These are phyloP conservation scores for Cystobasidium tubakii DNA, from an alignment of 768 basidiomycete species.

Conservation along the genomic window DNA sequence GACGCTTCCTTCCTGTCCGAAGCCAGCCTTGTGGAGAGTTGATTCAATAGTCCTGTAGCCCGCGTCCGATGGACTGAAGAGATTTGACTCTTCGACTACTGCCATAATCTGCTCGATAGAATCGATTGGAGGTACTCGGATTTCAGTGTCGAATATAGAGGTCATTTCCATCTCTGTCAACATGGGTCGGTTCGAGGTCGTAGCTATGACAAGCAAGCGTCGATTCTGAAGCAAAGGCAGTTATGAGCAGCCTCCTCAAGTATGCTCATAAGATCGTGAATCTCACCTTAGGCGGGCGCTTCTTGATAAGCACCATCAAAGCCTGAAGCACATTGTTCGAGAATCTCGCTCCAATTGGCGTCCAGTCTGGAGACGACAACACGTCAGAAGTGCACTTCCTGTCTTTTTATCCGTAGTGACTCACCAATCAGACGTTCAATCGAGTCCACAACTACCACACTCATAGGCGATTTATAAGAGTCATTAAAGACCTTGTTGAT, in stretches of 20 bases:
- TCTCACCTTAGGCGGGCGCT: constrained; percentile 82
- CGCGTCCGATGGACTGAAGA: constrained; percentile 59
- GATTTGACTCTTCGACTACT: constrained; percentile 69
- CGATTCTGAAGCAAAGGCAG: constrained; percentile 59
- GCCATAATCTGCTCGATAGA: constrained; percentile 65
- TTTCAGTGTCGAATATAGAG: constrained; percentile 82
- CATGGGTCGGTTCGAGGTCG: constrained; percentile 78
- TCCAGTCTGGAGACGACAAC: constrained; percentile 64
- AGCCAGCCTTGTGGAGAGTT: constrained; percentile 55
- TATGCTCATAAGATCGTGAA: background rate
- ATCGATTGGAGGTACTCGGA: constrained; percentile 75
- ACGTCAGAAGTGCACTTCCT: background rate
- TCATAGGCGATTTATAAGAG: constrained; percentile 93
- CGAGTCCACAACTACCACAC: constrained; percentile 91
- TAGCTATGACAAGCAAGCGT: constrained; percentile 83
- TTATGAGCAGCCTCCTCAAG: background rate
- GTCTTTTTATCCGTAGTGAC: constrained; percentile 43
- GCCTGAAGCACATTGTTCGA: constrained; percentile 90
- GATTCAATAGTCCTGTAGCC: constrained; percentile 24
- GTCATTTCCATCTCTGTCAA: constrained; percentile 79
- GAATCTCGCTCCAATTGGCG: constrained; percentile 91
- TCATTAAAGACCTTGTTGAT: constrained; percentile 90
- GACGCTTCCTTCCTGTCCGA: constrained; percentile 58
- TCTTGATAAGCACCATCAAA: constrained; percentile 75
- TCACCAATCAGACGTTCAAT: constrained; percentile 84